These are phyloP conservation scores for Psilocybe sp. DNA, from an alignment of 768 basidiomycete genomes.

Conservation along the genomic window DNA sequence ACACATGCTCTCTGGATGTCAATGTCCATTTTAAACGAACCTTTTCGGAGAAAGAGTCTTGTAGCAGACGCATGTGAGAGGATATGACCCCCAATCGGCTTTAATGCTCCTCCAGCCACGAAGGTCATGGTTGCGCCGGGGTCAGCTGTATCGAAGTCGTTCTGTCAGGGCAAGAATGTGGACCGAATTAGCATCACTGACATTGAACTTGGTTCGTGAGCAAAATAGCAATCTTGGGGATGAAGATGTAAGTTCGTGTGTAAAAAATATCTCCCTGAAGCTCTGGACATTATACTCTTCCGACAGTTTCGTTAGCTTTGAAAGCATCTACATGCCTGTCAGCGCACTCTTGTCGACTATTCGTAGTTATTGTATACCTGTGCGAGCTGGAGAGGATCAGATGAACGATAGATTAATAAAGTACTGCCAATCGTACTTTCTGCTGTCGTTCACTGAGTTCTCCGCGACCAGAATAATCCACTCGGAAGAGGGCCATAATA, in stretches of 20 bases:
- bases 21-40: constrained; percentile 36
- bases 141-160: constrained; percentile 56
- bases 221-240: constrained; percentile 69
- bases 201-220: constrained; percentile 95
- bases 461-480: constrained; percentile 91
- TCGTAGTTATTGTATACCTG: constrained; percentile 47
- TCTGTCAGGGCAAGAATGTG: background rate
- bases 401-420: background rate
- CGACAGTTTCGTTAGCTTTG: constrained; percentile 84
- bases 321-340: constrained; percentile 66
- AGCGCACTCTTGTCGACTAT: background rate
- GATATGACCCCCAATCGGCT: constrained; percentile 89
- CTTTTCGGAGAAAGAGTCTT: constrained; percentile 85
- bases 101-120: constrained; percentile 88
- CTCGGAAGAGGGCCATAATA: constrained; percentile 95
- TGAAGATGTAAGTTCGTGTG: constrained; percentile 2
- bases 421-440: constrained; percentile 44
- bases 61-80: constrained; percentile 89
- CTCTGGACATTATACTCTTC: constrained; percentile 82
- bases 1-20: background rate
- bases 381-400: constrained; percentile 53
- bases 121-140: constrained; percentile 96
- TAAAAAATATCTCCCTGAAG: background rate
- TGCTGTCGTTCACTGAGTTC: constrained; percentile 94
- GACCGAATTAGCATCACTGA: constrained; percentile 24